Evolutionary conservation across 2,329 filamentous ascomycete genomes (phyloP), one percentile per base, ranked within the genome.

Genomic region (Exophiala lecanii-corni): DNA sequence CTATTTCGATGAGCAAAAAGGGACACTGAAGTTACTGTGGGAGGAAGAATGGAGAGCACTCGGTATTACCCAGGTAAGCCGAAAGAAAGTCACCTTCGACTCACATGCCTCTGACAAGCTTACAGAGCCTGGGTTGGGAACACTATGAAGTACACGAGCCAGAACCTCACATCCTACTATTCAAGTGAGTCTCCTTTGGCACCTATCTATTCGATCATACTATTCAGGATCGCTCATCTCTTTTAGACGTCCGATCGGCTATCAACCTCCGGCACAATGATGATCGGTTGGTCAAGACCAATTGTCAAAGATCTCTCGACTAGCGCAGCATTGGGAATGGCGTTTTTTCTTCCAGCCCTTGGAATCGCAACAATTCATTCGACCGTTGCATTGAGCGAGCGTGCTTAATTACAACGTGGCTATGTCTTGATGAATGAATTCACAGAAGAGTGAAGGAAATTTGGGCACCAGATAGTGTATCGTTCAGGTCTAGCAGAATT

Each of bases 111-210:
- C 51, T 59, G 39, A 60, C 30, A 13, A 25, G 20, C 15, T 13
- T 9, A 15, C 62, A 97, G 89, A 97, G 91, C 73, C 74, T 98
- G 59, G 92, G 92, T 45, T 98, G 92, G 92, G 91, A 97, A 66
- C 92, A 98, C 67, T 98, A 98, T 64, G 92, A 98, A 68, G 92
- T 98, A 41, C 92, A 98, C 66, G 92, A 97, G 67, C 92, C 92
- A 32, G 92, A 98, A 71, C 92, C 92, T 54, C 92, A 98, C 66
- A 98, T 98, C 60, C 78, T 98, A 42, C 79, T 98, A 21, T 98
- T 98, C 79, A 98, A 98, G 91, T 96, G 72, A 66, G 86, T 74
- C 28, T 30, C 15, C 50, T 61, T 54, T 57, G 47, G 50, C 60
- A 28, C n/a, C 9, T 28, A n/a, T n/a, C n/a, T n/a, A 28, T 28